Conservation (phyloP, 257 asterid species). For the Solanum okadae region DNA sequence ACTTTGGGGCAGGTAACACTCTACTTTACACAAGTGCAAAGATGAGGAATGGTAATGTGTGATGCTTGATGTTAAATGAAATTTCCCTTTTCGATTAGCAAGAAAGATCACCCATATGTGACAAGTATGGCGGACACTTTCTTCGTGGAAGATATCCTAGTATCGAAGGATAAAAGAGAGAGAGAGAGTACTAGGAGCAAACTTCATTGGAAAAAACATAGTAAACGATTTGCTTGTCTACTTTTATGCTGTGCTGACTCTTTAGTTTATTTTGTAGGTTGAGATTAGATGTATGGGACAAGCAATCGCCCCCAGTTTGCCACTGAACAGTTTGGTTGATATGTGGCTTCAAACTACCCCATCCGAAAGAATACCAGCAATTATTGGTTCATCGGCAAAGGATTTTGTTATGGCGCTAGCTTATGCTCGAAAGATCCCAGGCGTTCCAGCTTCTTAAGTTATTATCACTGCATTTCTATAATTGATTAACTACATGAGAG, state of each 20-base stretch:
- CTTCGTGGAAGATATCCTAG: neutral
- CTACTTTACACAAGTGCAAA: neutral
- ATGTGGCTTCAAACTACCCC: conserved; percentile 62
- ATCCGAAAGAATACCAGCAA: conserved; percentile 38
- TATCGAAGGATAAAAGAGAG: neutral
- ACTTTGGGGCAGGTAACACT: neutral
- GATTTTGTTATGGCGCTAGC: conserved; percentile 73
- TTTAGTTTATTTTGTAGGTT: conserved; percentile 36
- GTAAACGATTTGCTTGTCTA: neutral
- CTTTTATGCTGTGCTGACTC: neutral
- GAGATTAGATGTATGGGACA: conserved; percentile 87
- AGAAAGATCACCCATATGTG: neutral
- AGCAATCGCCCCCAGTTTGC: conserved; percentile 49
- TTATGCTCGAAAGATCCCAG: conserved; percentile 49
- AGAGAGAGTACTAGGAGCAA: neutral
- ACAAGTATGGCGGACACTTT: neutral
- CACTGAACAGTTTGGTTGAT: conserved; percentile 58
- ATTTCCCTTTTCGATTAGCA: neutral
- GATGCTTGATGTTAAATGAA: neutral
- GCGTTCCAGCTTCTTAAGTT: conserved; percentile 18
- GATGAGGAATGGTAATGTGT: neutral
- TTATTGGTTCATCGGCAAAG: conserved; percentile 80
- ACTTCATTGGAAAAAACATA: neutral
- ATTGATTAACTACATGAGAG: neutral
- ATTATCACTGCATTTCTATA: neutral